Evolutionary conservation across 306 rosid species (phyloP).

Genomic region (Trifolium pratense): DNA sequence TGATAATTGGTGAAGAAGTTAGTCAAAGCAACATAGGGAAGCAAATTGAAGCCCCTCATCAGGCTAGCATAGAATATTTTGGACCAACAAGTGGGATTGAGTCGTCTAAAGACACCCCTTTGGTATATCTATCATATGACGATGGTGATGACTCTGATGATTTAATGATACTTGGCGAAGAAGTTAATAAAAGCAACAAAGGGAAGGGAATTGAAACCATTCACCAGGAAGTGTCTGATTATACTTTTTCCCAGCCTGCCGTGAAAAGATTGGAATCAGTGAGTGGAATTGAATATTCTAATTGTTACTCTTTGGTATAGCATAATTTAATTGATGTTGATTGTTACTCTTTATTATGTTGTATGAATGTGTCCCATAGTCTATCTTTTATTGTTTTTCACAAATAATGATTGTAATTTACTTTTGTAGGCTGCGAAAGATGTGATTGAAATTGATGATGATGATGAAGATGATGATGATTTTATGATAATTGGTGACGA

Average conservation of each 20-base stretch:
- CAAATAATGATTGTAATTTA: conserved; percentile 9
- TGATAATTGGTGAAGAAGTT: neutral
- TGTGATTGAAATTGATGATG: conserved; percentile 68
- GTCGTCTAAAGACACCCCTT: neutral
- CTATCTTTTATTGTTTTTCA: conserved; percentile 8
- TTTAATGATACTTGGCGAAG: no score
- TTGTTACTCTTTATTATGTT: neutral
- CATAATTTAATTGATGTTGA: neutral
- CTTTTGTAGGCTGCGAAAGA: conserved; percentile 55
- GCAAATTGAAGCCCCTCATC: neutral
- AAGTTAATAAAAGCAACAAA: no score
- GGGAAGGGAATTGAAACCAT: no score
- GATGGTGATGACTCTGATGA: conserved; percentile 47
- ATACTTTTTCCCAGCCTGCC: neutral
- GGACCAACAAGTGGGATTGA: neutral
- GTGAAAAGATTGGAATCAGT: neutral
- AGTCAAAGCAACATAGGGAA: neutral
- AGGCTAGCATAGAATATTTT: neutral
- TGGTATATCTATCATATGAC: neutral
- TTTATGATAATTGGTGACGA: conserved; percentile 57
- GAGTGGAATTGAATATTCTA: neutral
- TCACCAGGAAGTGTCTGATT: neutral
- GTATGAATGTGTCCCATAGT: neutral
- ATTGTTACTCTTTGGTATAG: neutral
- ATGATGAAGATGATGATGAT: conserved; percentile 56